These are phyloP conservation scores for Athelia psychrophila DNA, from an alignment of 1,284 basidiomycete genomes.

Conservation along the genomic window DNA sequence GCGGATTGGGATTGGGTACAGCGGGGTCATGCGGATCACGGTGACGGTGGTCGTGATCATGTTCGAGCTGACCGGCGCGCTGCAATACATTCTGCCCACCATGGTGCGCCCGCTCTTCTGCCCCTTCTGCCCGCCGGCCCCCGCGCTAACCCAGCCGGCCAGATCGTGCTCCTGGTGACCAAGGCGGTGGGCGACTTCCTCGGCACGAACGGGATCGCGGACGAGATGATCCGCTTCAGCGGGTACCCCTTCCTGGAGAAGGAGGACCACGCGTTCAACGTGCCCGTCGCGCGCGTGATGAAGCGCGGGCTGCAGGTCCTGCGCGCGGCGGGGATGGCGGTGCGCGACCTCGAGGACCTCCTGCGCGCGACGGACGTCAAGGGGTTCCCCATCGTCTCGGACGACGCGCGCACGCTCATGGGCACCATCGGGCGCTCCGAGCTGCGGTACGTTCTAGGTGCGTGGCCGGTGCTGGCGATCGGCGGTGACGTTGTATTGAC, in stretches of 20 bases:
- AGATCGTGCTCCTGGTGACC: conserved; percentile 95
- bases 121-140: conserved; percentile 5
- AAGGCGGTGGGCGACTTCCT: conserved; percentile 98
- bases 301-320: conserved; percentile 75
- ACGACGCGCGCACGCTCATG: conserved; percentile 52
- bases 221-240: conserved; percentile 96
- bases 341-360: conserved; percentile 74
- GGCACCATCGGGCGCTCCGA: conserved; percentile 92
- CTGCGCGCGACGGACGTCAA: conserved; percentile 74
- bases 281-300: conserved; percentile 93
- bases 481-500: neutral
- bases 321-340: conserved; percentile 70
- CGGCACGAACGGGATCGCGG: conserved; percentile 91
- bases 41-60: conserved; percentile 99
- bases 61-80: conserved; percentile 98
- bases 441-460: conserved; percentile 83
- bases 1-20: conserved; percentile 33
- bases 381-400: conserved; percentile 85
- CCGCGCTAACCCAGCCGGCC: neutral
- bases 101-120: conserved; percentile 64
- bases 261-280: conserved; percentile 88
- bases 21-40: conserved; percentile 95
- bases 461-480: conserved; percentile 14
- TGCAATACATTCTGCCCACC: conserved; percentile 97
- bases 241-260: conserved; percentile 96